Evolutionary conservation across 2,329 filamentous ascomycete genomes (phyloP).

Genomic region (Cordyceps fumosorosea): DNA sequence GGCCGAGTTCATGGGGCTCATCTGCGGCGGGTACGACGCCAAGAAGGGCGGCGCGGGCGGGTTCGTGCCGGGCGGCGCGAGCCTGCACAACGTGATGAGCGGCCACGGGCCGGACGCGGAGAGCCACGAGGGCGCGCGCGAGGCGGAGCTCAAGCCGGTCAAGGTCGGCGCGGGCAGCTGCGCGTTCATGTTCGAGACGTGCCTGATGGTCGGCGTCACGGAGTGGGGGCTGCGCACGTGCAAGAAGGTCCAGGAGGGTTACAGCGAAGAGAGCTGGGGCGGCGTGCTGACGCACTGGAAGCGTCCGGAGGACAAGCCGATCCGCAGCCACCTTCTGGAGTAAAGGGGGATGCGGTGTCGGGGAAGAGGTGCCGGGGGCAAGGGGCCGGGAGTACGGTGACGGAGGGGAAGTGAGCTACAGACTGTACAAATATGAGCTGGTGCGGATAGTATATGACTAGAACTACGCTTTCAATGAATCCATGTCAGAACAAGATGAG

Average conservation of each 20-base stretch:
- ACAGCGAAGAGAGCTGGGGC: constrained; percentile 78
- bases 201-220: constrained; percentile 63
- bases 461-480: background rate
- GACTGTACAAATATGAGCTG: constrained; percentile 7
- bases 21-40: constrained; percentile 55
- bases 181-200: constrained; percentile 65
- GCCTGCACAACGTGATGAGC: constrained; percentile 65
- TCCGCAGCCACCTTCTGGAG: constrained; percentile 20
- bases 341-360: background rate
- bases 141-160: constrained; percentile 45
- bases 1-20: constrained; percentile 58
- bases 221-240: constrained; percentile 61
- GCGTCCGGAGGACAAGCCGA: constrained; percentile 30
- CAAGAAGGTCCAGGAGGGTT: constrained; percentile 55
- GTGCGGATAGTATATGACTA: constrained; percentile 1
- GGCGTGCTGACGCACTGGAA: constrained; percentile 58
- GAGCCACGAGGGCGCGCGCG: constrained; percentile 49
- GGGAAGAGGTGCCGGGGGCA: background rate
- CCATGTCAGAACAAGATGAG: background rate
- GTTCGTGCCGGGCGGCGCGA: constrained; percentile 54
- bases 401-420: background rate
- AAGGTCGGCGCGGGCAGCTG: constrained; percentile 56
- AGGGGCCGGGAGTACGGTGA: background rate
- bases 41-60: constrained; percentile 47
- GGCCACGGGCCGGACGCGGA: constrained; percentile 57